phyloP scores from a whole-genome alignment of 306 rosid genomes.

The Arachis stenosperma region DNA sequence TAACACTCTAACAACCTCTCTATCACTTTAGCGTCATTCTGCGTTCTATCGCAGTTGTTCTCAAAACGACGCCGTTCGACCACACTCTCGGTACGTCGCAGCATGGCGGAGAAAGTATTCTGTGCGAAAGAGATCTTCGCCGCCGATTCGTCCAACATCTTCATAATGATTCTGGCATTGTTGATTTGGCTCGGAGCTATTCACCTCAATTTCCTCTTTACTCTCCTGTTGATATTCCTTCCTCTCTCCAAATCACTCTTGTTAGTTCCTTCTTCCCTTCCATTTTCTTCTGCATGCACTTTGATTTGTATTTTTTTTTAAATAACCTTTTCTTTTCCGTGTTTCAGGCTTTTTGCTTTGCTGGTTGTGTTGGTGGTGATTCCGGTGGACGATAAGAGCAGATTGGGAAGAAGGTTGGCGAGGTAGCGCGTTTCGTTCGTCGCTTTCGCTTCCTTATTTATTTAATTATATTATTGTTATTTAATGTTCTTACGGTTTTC shows the following conservation, averaged over 20 bases:
- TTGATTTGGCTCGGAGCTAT: conserved; percentile 73
- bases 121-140: conserved; percentile 44
- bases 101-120: conserved; percentile 38
- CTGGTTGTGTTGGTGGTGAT: conserved; percentile 55
- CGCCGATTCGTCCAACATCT: conserved; percentile 34
- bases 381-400: conserved; percentile 65
- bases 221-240: conserved; percentile 60
- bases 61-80: conserved; percentile 25
- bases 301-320: not conserved
- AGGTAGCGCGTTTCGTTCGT: conserved; percentile 40
- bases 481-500: not conserved
- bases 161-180: conserved; percentile 52
- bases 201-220: conserved; percentile 58
- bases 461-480: not conserved
- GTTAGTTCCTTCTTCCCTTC: conserved; percentile 46
- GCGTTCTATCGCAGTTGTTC: not conserved
- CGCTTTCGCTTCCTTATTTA: not conserved
- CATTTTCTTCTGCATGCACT: not conserved
- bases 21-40: not conserved
- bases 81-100: not conserved
- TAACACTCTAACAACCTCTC: not conserved
- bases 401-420: conserved; percentile 59
- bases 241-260: conserved; percentile 61
- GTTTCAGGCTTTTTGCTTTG: conserved; percentile 63
- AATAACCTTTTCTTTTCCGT: not conserved